phyloP scores from a whole-genome alignment of 2,329 filamentous ascomycete genomes.

The Fusarium haematococcum region DNA sequence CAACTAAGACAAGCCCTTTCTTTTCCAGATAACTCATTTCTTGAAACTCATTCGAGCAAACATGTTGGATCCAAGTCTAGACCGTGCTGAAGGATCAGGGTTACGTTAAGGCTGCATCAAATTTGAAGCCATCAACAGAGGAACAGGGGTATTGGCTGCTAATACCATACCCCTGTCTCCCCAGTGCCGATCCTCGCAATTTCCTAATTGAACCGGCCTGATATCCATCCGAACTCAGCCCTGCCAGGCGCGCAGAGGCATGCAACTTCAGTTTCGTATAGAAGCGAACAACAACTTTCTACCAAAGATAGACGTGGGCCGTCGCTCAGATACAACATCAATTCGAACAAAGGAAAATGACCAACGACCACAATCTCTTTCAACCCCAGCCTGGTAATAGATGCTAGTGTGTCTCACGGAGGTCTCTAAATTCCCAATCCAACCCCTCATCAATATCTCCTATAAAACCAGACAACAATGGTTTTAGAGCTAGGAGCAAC shows the following conservation, averaged over 20 bases:
- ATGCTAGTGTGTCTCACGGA: too few relatives aligned
- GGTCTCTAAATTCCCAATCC: too few relatives aligned
- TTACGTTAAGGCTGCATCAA: background rate
- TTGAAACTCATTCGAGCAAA: background rate
- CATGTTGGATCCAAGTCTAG: background rate
- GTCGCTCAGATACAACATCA: too few relatives aligned
- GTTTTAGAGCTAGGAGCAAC: too few relatives aligned
- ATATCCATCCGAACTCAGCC: slow-evolving; percentile 9
- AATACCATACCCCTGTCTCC: background rate
- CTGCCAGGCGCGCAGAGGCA: background rate
- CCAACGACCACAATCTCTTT: too few relatives aligned
- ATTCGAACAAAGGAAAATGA: too few relatives aligned
- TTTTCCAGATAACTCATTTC: background rate
- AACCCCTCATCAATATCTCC: too few relatives aligned
- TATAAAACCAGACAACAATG: too few relatives aligned
- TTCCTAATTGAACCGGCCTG: background rate
- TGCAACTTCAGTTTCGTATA: background rate
- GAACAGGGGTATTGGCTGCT: slow-evolving; percentile 8
- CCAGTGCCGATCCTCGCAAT: slow-evolving; percentile 7
- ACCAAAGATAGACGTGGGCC: too few relatives aligned
- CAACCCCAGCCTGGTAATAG: too few relatives aligned
- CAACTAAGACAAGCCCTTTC: background rate
- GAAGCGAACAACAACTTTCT: too few relatives aligned
- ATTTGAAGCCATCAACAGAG: slow-evolving; percentile 4
- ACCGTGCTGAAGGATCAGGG: background rate